Percentiles rank a stretch among this genome's conserved stretches.
These are phyloP conservation scores for Tephrocybe sp. DNA, from an alignment of 768 basidiomycete genomes.

Conservation along the genomic window DNA sequence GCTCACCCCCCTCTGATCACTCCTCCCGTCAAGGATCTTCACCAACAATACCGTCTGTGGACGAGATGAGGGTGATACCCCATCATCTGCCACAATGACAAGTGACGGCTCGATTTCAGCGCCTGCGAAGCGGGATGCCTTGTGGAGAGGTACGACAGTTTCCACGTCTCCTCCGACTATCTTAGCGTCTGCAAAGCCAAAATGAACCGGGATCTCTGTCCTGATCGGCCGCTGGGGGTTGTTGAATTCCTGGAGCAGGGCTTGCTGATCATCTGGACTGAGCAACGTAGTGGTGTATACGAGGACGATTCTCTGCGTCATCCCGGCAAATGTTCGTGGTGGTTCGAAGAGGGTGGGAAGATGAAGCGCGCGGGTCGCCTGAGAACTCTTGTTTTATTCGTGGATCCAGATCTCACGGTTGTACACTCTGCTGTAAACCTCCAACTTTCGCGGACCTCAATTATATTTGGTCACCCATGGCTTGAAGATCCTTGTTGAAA, in stretches of 20 bases:
- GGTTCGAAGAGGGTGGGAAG: background rate
- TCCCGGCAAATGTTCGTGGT: background rate
- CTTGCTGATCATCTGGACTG: background rate
- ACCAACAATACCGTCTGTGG: constrained; percentile 19
- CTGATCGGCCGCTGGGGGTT: constrained; percentile 4
- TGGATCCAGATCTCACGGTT: constrained; percentile 10
- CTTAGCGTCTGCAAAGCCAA: constrained; percentile 7
- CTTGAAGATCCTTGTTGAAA: background rate
- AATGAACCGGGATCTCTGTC: constrained; percentile 1
- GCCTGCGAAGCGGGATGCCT: background rate
- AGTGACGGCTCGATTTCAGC: constrained; percentile 6
- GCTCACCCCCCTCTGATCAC: background rate
- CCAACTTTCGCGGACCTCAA: constrained; percentile 7
- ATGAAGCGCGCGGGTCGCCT: background rate
- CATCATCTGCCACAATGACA: constrained; percentile 17
- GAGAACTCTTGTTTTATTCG: constrained; percentile 6
- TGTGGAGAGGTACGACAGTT: constrained; percentile 6
- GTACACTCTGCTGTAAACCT: constrained; percentile 6
- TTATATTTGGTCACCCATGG: constrained; percentile 1
- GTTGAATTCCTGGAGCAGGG: constrained; percentile 10
- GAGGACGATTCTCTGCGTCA: constrained; percentile 10
- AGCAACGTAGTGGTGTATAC: constrained; percentile 14
- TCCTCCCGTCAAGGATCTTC: constrained; percentile 5
- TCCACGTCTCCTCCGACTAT: constrained; percentile 8
- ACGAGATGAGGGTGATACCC: constrained; percentile 13